These are phyloP conservation scores for Nigrograna mackinnonii DNA, from an alignment of 2,329 filamentous ascomycete genomes.

Conservation along the genomic window DNA sequence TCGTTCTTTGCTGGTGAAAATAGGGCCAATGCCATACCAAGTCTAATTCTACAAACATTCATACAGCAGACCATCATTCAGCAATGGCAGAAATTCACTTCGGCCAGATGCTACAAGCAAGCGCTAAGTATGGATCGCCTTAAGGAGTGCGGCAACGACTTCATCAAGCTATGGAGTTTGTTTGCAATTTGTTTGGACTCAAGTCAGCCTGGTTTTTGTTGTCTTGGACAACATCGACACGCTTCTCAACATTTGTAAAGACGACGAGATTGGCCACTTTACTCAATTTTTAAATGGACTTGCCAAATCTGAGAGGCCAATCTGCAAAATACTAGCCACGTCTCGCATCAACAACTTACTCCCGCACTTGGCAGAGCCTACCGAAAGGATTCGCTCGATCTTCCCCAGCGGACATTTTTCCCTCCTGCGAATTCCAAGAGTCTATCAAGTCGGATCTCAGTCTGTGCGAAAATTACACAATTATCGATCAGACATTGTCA, in stretches of 20 bases:
- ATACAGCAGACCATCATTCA: not conserved
- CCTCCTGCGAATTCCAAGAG: not conserved
- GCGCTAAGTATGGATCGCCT: not conserved
- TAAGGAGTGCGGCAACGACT: not conserved
- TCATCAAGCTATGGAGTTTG: not conserved
- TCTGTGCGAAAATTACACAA: not conserved
- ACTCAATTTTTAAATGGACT: not conserved
- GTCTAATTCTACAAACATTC: not conserved
- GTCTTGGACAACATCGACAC: not conserved
- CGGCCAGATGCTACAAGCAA: not conserved
- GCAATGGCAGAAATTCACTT: not conserved
- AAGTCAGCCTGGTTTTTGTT: not conserved
- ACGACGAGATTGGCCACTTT: not conserved
- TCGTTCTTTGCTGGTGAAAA: not conserved
- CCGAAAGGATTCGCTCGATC: not conserved
- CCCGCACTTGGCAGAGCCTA: not conserved
- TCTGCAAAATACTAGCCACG: not conserved
- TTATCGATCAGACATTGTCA: not conserved
- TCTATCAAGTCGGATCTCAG: not conserved
- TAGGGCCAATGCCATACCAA: not conserved
- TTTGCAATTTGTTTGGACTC: not conserved
- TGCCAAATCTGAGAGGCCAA: not conserved
- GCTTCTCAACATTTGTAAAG: not conserved
- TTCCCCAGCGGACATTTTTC: not conserved
- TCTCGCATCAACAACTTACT: not conserved